Evolutionary conservation across 2,329 filamentous ascomycete species (phyloP), one percentile per base, ranked within the genome.

Genomic region (Sporothrix humicola): DNA sequence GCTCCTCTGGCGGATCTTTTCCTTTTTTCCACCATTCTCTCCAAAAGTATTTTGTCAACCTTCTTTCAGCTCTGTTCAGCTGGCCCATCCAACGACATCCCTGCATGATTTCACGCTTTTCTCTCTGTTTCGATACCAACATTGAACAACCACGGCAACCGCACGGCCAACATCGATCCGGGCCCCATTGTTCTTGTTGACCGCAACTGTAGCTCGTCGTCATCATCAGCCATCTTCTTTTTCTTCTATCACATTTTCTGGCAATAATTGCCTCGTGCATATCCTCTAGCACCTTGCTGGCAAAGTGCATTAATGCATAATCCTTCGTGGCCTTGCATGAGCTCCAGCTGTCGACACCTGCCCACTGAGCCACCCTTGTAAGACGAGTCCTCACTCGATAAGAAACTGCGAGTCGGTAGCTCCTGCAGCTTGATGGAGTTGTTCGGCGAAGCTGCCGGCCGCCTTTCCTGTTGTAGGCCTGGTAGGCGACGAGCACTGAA

Each of bases 231-330:
- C 61, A 17, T 42, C 37, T 3, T 44, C 17, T n/a, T 23, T 37
- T 17, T 63, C 59, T 44, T 17, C n/a, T 20, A 26, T 10, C n/a
- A 26, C 20, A 15, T 37, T 37, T 10, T 44, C 15, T 10, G n/a
- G 15, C 20, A 8, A 46, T 48, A 48, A 48, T 66, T 66, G 61
- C 61, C 61, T 48, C 61, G 42, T 66, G n/a, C 58, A 26, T 61
- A 15, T 63, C 59, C 17, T 8, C 26, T 42, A 63, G 37, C 17
- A 65, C 61, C 61, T 66, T 66, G 61, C 61, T 66, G 61, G 61
- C 61, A 20, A n/a, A 5, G 61, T 48, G 61, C 61, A 66, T 37
- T 7, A 6, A 5, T 42, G 42, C 42, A 12, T 12, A 56, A 65
- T 65, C 59, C n/a, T 65, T 15, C 37, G 58, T 46, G 37, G 37